These are phyloP conservation scores for Picochlorum sp. DNA, from an alignment of 139 green algal species.

Conservation along the genomic window DNA sequence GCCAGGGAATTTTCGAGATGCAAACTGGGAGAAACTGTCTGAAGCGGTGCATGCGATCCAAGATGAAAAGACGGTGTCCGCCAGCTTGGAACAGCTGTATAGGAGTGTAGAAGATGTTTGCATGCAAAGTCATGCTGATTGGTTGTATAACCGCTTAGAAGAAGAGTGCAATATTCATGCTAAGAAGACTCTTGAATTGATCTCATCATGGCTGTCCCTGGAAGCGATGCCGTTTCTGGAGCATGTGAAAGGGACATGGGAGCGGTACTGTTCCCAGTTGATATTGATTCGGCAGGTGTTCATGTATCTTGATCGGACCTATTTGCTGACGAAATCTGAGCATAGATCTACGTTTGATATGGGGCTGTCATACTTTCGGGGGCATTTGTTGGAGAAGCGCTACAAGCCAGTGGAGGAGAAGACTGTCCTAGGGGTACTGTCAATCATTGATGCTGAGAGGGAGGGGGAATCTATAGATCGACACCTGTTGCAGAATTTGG, in stretches of 20 bases:
- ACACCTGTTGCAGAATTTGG: conserved; percentile 53
- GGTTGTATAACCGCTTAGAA: conserved; percentile 70
- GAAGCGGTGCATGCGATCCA: conserved; percentile 77
- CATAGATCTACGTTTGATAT: conserved; percentile 85
- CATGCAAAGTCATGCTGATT: conserved; percentile 75
- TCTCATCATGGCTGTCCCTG: conserved; percentile 15
- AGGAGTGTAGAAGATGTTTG: conserved; percentile 89
- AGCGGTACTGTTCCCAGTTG: conserved; percentile 70
- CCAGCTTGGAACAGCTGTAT: conserved; percentile 89
- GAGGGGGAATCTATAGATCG: conserved; percentile 65
- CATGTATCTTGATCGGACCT: conserved; percentile 91
- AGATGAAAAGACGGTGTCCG: conserved; percentile 50
- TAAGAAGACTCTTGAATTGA: conserved; percentile 22
- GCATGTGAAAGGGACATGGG: conserved; percentile 55
- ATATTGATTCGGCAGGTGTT: conserved; percentile 89
- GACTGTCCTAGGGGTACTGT: conserved; percentile 52
- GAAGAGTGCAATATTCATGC: conserved; percentile 67
- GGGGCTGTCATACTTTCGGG: conserved; percentile 71
- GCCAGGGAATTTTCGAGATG: conserved; percentile 75
- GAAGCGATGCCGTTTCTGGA: conserved; percentile 67
- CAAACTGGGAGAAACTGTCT: conserved; percentile 73
- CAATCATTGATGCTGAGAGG: conserved; percentile 61
- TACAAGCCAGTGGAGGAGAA: conserved; percentile 47
- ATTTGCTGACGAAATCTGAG: conserved; percentile 55
- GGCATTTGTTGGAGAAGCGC: conserved; percentile 54